Base-by-base conservation (phyloP, 768 basidiomycete genomes). In the Brasilioporus rufonigricans region DNA sequence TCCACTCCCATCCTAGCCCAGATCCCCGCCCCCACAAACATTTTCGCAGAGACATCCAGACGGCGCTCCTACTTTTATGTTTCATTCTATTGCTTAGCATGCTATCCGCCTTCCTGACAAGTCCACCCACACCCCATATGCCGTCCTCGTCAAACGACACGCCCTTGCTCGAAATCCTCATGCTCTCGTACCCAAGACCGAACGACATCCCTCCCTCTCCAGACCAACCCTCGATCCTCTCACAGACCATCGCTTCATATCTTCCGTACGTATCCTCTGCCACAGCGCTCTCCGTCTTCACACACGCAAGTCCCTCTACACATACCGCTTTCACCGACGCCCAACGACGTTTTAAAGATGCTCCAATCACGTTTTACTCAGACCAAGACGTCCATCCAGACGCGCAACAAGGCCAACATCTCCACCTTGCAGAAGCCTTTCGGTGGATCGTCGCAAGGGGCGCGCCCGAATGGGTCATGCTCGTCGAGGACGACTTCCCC, bases 401-500 rank as follows among this genome's bases (percentile, higher is more conserved):
- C 16, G 62, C 61, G 7, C 26, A 44, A 18, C 44, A 61, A 18
- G 73, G 71, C 0, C 77, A 78, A 44, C 68, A 76, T 52, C 64
- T 77, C 31, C 77, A 77, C 58, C 66, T 74, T 31, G 67, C 74
- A 9, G 76, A 78, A 44, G 75, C 75, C 5, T 71, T 77, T 38
- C 54, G 70, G 26, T 77, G 75, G 77, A 57, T 63, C 53, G 32
- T 46, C 32, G 64, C 63, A 40, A 62, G 52, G 38, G 53, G 55
- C 5, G 32, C 54, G 1, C 67, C 73, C 14, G 74, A 77, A 52
- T 77, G 75, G 75, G 57, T 77, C 5, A 76, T 76, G 72, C 63
- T 77, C 13, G 63, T 74, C 27, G 76, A 77, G 50, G 76, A 78
- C 57, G 76, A 78, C 56, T 77, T 77, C 44, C 76, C 76, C 0